Evolutionary conservation across 2,329 filamentous ascomycete genomes (phyloP).

Genomic region (Ceratocystis lukuohia): DNA sequence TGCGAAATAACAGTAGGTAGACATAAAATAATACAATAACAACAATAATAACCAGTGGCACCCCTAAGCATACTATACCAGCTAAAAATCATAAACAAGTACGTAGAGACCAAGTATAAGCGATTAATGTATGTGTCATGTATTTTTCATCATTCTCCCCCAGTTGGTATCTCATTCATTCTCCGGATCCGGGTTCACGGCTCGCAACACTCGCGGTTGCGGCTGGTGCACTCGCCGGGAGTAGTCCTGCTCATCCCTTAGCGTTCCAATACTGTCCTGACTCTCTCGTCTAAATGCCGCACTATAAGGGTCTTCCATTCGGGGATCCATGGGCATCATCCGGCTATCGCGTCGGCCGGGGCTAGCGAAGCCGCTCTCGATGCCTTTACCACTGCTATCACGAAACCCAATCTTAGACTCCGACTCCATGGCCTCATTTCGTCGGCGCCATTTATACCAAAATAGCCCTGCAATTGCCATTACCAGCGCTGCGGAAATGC

Average conservation of each 20-base stretch:
- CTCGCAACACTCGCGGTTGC: conserved; percentile 44
- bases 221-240: conserved; percentile 45
- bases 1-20: too few relatives aligned
- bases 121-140: conserved; percentile 3
- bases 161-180: conserved; percentile 19
- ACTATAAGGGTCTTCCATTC: conserved; percentile 45
- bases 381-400: background rate
- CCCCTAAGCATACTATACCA: background rate
- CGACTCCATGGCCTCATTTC: conserved; percentile 22
- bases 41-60: background rate
- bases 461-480: conserved; percentile 25
- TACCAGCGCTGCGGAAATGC: conserved; percentile 33
- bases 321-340: conserved; percentile 47
- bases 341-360: conserved; percentile 39
- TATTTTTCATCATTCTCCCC: background rate
- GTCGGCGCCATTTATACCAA: conserved; percentile 34
- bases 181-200: conserved; percentile 47
- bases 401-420: conserved; percentile 12
- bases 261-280: conserved; percentile 48
- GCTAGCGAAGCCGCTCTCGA: conserved; percentile 23
- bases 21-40: too few relatives aligned
- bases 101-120: background rate
- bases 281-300: conserved; percentile 45
- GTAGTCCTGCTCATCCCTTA: conserved; percentile 53
- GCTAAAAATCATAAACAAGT: background rate